phyloP scores from a whole-genome alignment of 306 rosid genomes.

The Quercus gilva region DNA sequence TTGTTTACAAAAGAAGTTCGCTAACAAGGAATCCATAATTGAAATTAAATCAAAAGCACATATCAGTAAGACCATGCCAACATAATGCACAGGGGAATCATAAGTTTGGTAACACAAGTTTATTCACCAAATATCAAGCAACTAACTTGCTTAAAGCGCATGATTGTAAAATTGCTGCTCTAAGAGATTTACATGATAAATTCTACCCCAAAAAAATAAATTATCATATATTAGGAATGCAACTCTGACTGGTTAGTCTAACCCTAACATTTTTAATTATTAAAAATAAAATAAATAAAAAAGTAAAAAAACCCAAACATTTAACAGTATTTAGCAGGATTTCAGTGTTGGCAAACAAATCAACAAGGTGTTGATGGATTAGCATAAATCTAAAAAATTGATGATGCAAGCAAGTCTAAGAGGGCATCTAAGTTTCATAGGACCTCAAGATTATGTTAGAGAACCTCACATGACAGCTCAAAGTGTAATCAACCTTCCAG shows the following conservation, averaged over 20 bases:
- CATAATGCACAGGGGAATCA: slow-evolving; percentile 6
- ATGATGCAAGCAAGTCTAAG: neutral
- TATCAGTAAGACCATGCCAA: neutral
- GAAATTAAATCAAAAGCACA: neutral
- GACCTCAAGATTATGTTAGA: neutral
- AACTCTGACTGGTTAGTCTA: slow-evolving; percentile 5
- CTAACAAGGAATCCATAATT: slow-evolving; percentile 10
- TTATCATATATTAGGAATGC: neutral
- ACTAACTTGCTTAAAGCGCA: neutral
- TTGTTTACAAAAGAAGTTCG: neutral
- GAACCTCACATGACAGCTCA: neutral
- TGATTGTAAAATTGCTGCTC: neutral
- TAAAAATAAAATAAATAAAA: no score
- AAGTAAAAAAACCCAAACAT: no score
- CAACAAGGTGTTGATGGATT: neutral
- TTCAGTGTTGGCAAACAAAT: neutral
- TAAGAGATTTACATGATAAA: neutral
- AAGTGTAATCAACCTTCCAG: neutral
- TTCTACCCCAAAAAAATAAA: neutral
- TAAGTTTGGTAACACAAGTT: neutral
- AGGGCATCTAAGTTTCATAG: neutral
- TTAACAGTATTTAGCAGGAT: neutral
- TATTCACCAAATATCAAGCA: neutral
- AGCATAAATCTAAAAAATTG: neutral
- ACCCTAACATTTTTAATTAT: neutral